Evolutionary conservation across 495 filamentous ascomycete species (phyloP).

Genomic region (Hypoxylon perforatum): DNA sequence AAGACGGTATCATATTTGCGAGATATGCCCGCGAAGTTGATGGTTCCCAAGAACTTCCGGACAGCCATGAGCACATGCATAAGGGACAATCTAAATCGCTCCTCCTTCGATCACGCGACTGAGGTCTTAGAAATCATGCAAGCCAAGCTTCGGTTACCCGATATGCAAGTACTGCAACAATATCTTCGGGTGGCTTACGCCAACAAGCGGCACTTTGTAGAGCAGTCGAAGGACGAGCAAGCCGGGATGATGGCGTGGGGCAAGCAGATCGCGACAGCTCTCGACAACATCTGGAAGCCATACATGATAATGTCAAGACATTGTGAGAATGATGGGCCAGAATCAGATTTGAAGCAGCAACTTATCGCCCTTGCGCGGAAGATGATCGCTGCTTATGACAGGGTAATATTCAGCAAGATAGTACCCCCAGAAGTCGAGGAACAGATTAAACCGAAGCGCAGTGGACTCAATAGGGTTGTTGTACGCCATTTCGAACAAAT

Average conservation of each 20-base stretch:
- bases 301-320: slow-evolving; percentile 44
- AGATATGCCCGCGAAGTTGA: slow-evolving; percentile 54
- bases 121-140: slow-evolving; percentile 69
- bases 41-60: slow-evolving; percentile 68
- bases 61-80: slow-evolving; percentile 76
- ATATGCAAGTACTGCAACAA: slow-evolving; percentile 52
- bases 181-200: slow-evolving; percentile 55
- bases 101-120: slow-evolving; percentile 66
- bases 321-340: slow-evolving; percentile 29
- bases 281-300: slow-evolving; percentile 54
- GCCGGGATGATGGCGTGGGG: slow-evolving; percentile 44
- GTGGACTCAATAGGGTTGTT: slow-evolving; percentile 40
- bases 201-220: slow-evolving; percentile 39
- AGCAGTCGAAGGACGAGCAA: slow-evolving; percentile 13
- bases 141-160: slow-evolving; percentile 51
- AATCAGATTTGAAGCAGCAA: slow-evolving; percentile 43
- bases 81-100: slow-evolving; percentile 76
- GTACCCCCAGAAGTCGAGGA: slow-evolving; percentile 18
- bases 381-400: slow-evolving; percentile 55
- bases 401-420: slow-evolving; percentile 41
- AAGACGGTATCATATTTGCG: slow-evolving; percentile 65
- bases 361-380: slow-evolving; percentile 52
- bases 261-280: slow-evolving; percentile 47
- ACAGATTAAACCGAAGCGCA: slow-evolving; percentile 40
- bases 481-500: slow-evolving; percentile 32